These are phyloP conservation scores for Aspergillus diversus DNA, from an alignment of 495 filamentous ascomycete species.

Conservation along the genomic window DNA sequence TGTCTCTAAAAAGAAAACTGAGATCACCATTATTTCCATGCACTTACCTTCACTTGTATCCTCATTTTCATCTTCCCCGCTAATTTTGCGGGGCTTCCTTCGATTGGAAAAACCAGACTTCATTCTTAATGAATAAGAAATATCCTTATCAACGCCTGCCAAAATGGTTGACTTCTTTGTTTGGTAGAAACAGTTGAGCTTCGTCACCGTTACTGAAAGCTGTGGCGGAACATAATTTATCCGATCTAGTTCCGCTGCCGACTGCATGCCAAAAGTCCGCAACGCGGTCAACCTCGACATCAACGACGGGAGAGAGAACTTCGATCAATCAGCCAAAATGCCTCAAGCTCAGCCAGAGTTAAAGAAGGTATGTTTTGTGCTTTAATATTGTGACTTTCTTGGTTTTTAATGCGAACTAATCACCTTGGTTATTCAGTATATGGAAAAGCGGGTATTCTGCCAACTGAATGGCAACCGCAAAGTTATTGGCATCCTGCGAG, in stretches of 20 bases:
- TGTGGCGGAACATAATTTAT: slow-evolving; percentile 39
- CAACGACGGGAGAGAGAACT: slow-evolving; percentile 17
- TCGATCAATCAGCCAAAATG: slow-evolving; percentile 63
- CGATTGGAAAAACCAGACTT: slow-evolving; percentile 70
- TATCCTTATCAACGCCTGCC: neutral
- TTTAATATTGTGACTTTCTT: neutral
- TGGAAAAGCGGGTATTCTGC: slow-evolving; percentile 98
- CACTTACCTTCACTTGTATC: slow-evolving; percentile 40
- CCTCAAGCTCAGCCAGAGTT: slow-evolving; percentile 98
- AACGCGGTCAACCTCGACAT: slow-evolving; percentile 21
- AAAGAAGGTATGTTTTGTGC: slow-evolving; percentile 74
- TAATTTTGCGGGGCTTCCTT: slow-evolving; percentile 75
- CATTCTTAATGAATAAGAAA: slow-evolving; percentile 38
- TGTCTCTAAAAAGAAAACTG: too few relatives aligned
- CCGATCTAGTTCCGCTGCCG: slow-evolving; percentile 39
- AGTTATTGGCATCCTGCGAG: slow-evolving; percentile 90
- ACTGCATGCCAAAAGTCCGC: slow-evolving; percentile 36
- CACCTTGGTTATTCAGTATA: slow-evolving; percentile 68
- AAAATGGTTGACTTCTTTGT: neutral
- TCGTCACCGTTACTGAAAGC: slow-evolving; percentile 23
- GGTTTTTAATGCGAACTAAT: slow-evolving; percentile 18
- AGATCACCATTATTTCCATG: neutral
- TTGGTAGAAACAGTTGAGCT: slow-evolving; percentile 1
- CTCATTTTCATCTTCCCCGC: slow-evolving; percentile 67
- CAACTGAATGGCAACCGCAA: slow-evolving; percentile 97